These are phyloP conservation scores for Mucor indicus DNA, from an alignment of 371 early-diverging fungal genomes.

Conservation along the genomic window DNA sequence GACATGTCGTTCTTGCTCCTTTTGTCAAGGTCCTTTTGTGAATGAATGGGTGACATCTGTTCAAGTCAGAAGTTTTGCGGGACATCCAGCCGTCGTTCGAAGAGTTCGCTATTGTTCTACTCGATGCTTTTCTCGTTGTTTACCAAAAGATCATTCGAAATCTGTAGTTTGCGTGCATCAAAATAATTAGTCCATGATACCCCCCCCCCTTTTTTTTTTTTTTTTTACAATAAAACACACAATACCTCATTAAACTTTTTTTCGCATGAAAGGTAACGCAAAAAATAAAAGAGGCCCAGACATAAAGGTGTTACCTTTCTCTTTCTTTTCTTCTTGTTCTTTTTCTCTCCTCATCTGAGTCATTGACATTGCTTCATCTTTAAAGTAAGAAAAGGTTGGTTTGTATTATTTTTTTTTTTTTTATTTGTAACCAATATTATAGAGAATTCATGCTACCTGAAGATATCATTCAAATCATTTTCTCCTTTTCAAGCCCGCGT, in stretches of 20 bases:
- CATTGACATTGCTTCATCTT: background rate
- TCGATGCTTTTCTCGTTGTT: slow-evolving; percentile 40
- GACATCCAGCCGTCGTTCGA: slow-evolving; percentile 60
- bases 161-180: slow-evolving; percentile 25
- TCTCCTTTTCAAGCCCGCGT: too few species aligned
- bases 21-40: slow-evolving; percentile 53
- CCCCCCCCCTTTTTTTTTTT: background rate
- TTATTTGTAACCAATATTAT: too few species aligned
- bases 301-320: too few species aligned
- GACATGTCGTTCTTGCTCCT: slow-evolving; percentile 35
- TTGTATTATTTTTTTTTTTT: slow-evolving; percentile 1
- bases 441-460: too few species aligned
- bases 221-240: background rate
- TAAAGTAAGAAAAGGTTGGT: too few species aligned
- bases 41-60: slow-evolving; percentile 65
- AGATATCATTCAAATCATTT: too few species aligned
- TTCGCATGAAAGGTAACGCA: too few species aligned
- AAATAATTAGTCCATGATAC: background rate
- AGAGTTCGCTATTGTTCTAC: slow-evolving; percentile 58
- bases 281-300: too few species aligned
- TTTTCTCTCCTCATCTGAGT: background rate
- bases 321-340: background rate
- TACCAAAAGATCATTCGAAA: slow-evolving; percentile 22
- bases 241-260: background rate
- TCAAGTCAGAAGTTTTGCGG: slow-evolving; percentile 56